These are phyloP conservation scores for Beverwykella pulmonaria DNA, from an alignment of 495 filamentous ascomycete genomes.

Conservation along the genomic window DNA sequence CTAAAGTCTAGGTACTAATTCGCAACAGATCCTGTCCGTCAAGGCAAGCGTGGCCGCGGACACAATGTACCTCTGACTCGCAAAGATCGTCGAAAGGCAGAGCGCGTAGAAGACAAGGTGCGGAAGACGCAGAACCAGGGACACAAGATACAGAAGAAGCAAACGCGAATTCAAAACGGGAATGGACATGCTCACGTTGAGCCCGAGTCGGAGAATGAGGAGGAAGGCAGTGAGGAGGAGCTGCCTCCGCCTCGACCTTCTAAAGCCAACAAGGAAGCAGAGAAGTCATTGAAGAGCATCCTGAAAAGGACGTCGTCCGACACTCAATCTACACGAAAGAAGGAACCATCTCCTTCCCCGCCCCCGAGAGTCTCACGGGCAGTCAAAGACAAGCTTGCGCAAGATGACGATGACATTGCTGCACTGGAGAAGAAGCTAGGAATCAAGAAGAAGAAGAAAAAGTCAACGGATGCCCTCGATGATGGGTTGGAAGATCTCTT, in stretches of 20 bases:
- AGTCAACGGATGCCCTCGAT: slow-evolving; percentile 74
- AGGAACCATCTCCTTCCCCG: slow-evolving; percentile 39
- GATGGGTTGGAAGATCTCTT: slow-evolving; percentile 83
- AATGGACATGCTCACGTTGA: slow-evolving; percentile 27
- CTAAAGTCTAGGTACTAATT: slow-evolving; percentile 1
- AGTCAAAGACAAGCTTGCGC: slow-evolving; percentile 64
- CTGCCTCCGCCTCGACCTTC: slow-evolving; percentile 12
- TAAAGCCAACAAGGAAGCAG: slow-evolving; percentile 12
- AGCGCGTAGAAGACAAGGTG: slow-evolving; percentile 59
- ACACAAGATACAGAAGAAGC: slow-evolving; percentile 29
- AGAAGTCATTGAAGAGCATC: slow-evolving; percentile 49
- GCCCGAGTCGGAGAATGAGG: slow-evolving; percentile 37
- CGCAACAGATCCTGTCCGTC: slow-evolving; percentile 9
- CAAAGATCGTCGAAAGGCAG: slow-evolving; percentile 65
- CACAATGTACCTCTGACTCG: slow-evolving; percentile 51
- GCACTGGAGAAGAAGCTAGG: slow-evolving; percentile 88
- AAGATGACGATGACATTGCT: slow-evolving; percentile 86
- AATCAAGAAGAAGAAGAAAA: slow-evolving; percentile 79
- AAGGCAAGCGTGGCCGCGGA: slow-evolving; percentile 22
- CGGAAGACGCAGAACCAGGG: not conserved
- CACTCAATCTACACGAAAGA: slow-evolving; percentile 27
- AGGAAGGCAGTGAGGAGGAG: slow-evolving; percentile 36
- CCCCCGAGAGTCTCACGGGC: slow-evolving; percentile 56
- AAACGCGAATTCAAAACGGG: slow-evolving; percentile 27
- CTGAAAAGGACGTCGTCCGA: slow-evolving; percentile 46